Base-by-base conservation (phyloP, 2,329 filamentous ascomycete genomes). In the Scleromitrula shiraiana region DNA sequence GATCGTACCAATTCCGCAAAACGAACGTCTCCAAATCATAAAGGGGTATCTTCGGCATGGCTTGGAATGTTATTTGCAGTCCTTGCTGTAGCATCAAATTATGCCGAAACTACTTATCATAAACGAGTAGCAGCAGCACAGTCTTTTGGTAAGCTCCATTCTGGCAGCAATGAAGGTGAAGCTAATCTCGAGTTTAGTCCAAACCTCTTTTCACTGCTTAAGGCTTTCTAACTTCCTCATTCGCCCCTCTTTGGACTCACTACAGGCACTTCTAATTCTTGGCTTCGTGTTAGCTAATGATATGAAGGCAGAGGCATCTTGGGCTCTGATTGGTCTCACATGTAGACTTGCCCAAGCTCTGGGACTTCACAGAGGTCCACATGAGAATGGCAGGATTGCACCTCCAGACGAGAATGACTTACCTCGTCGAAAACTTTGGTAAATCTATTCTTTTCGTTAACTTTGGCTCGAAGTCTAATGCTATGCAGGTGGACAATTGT, bases 261-360 rank as follows among this genome's bases (percentile, higher is more conserved):
- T 83, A 22, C 80, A 83, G 60, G 79, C 79, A 1, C 65, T 83
- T 33, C 67, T 83, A 1, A 70, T 83, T 36, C 78, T 77, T 4
- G 74, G 77, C 24, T 82, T 83, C 53, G 78, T 81, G 2, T 67
- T 83, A 2, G 67, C 82, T 22, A 83, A 83, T 55, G 80, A 83
- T 50, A 83, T 83, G 80, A 83, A 83, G 58, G 79, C 80, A 1
- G 80, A 83, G 57, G 80, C 78, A 0, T 82, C 80, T 0, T 83
- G 80, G 80, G 79, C 79, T 0, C 62, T 83, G 45, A 72, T 81
- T 42, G 80, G 79, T 0, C 70, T 83, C 37, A 82, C 79, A 0
- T 82, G 78, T 52, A 73, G 80, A 22, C 69, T 83, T n/a, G 80
- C 80, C 0, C 78, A 83, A 59, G 82, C 79, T 0, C 67, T 83